Conservation (phyloP, 176 grass and related monocot genomes). For the Triticum dicoccoides region DNA sequence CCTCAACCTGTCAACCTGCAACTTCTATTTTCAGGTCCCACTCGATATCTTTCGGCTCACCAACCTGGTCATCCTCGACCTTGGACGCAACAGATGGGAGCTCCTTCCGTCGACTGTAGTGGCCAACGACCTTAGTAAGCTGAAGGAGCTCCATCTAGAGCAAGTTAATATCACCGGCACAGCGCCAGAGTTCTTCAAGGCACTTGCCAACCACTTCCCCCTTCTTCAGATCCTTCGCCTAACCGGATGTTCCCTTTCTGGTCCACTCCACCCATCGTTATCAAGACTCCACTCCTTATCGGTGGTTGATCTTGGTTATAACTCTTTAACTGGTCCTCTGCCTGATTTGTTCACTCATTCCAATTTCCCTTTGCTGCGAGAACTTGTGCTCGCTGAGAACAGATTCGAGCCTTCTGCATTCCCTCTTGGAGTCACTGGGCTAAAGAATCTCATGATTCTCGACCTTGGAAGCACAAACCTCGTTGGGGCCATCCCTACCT, state of each 20-base stretch:
- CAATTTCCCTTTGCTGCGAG: background rate
- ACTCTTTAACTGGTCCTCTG: background rate
- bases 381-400: background rate
- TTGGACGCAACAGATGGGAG: background rate
- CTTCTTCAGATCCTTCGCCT: background rate
- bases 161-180: background rate
- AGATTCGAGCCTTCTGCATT: background rate
- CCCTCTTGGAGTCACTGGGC: background rate
- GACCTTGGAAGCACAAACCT: background rate
- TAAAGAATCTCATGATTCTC: background rate
- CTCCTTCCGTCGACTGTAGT: background rate
- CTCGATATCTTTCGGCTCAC: background rate
- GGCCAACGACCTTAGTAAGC: background rate
- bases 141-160: background rate
- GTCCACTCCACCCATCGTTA: background rate
- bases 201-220: background rate
- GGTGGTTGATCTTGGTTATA: background rate
- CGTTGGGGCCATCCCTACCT: background rate
- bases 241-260: background rate
- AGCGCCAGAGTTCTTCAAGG: background rate
- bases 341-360: background rate
- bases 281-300: background rate
- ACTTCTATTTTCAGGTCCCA: background rate
- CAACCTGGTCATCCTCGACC: background rate
- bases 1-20: background rate